Percentiles rank a stretch among this genome's conserved stretches.
Conservation (phyloP, 768 basidiomycete genomes). For the Crepidotus variabilis region DNA sequence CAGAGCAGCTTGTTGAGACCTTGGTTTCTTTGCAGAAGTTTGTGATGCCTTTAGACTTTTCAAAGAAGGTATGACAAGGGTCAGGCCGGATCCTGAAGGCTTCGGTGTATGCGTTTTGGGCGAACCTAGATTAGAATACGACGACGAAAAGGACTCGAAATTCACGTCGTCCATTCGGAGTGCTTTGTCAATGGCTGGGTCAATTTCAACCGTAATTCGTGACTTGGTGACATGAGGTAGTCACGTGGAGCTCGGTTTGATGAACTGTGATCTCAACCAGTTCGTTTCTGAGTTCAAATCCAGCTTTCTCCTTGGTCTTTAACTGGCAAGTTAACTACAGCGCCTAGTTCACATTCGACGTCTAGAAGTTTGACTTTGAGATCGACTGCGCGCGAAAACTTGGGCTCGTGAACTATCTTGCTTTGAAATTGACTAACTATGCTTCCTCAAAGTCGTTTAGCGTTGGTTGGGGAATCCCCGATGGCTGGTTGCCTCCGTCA, state of each 20-base stretch:
- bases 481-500: no score
- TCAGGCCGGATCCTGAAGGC: conserved; percentile 41
- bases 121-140: conserved; percentile 22
- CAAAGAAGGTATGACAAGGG: conserved; percentile 65
- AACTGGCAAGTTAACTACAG: not conserved
- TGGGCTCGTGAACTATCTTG: no score
- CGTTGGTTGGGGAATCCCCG: no score
- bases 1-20: conserved; percentile 18
- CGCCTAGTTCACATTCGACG: not conserved
- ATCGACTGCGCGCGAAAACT: not conserved
- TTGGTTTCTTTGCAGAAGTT: conserved; percentile 42
- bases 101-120: conserved; percentile 24
- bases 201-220: conserved; percentile 21
- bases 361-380: not conserved
- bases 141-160: conserved; percentile 24
- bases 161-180: conserved; percentile 13
- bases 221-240: conserved; percentile 6
- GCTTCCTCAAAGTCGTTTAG: no score
- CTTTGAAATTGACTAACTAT: no score
- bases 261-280: conserved; percentile 4
- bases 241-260: conserved; percentile 8
- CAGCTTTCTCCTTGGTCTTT: not conserved
- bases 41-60: conserved; percentile 58
- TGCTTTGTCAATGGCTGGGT: conserved; percentile 22
- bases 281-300: conserved; percentile 9